phyloP scores from a whole-genome alignment of 2,329 filamentous ascomycete genomes.

The Lachnellula subtilissima region DNA sequence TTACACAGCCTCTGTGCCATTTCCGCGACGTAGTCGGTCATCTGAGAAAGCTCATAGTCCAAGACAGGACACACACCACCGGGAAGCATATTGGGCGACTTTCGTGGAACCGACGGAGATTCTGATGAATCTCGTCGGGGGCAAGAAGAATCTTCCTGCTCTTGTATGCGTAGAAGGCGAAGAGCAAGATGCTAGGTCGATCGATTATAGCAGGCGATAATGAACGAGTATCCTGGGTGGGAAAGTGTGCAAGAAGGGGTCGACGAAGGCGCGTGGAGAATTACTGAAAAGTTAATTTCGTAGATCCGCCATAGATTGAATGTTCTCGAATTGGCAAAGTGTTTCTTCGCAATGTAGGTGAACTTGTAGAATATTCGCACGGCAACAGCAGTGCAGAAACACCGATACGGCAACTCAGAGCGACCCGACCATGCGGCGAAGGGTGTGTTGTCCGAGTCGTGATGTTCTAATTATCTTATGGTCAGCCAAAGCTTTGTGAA shows the following conservation, averaged over 20 bases:
- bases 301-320: slow-evolving; percentile 27
- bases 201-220: slow-evolving; percentile 9
- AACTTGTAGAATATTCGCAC: slow-evolving; percentile 7
- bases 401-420: slow-evolving; percentile 21
- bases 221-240: slow-evolving; percentile 11
- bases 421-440: slow-evolving; percentile 27
- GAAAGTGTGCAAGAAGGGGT: slow-evolving; percentile 7
- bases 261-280: slow-evolving; percentile 19
- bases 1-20: slow-evolving; percentile 65
- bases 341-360: slow-evolving; percentile 4
- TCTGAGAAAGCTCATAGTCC: slow-evolving; percentile 73
- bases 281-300: slow-evolving; percentile 23
- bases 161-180: slow-evolving; percentile 2
- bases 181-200: slow-evolving; percentile 14
- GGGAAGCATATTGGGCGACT: slow-evolving; percentile 29
- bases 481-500: slow-evolving; percentile 14
- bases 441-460: slow-evolving; percentile 13
- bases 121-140: slow-evolving; percentile 27
- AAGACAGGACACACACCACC: slow-evolving; percentile 69
- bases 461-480: slow-evolving; percentile 14
- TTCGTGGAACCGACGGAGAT: slow-evolving; percentile 25
- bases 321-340: slow-evolving; percentile 6
- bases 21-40: slow-evolving; percentile 72
- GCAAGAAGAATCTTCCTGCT: slow-evolving; percentile 27
- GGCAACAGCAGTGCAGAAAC: slow-evolving; percentile 18